phyloP scores from a whole-genome alignment of 352 stramenopile genomes.

The Thraustochytrium sp. region DNA sequence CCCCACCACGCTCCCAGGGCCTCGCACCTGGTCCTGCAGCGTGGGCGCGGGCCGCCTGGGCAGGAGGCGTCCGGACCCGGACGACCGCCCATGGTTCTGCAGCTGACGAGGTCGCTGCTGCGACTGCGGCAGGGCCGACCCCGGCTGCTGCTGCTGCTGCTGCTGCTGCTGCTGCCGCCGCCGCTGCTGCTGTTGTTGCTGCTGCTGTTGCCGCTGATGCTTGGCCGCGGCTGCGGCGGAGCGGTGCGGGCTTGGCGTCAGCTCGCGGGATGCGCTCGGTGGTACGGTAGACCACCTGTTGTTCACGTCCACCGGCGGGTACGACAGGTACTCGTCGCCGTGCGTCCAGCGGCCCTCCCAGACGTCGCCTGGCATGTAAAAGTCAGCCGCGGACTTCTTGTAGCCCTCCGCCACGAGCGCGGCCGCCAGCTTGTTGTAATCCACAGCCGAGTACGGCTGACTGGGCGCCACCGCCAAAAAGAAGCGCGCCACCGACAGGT shows the following conservation, averaged over 20 bases:
- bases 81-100: too few relatives aligned
- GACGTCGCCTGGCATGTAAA: slow-evolving; percentile 18
- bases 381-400: not conserved
- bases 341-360: slow-evolving; percentile 14
- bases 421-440: not conserved
- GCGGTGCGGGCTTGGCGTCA: not conserved
- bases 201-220: not conserved
- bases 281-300: not conserved
- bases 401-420: not conserved
- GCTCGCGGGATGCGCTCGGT: not conserved
- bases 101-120: not conserved
- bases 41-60: too few relatives aligned
- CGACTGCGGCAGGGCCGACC: not conserved
- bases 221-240: not conserved
- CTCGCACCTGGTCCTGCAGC: too few relatives aligned
- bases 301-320: slow-evolving; percentile 30
- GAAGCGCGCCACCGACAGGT: not conserved
- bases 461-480: not conserved
- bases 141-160: not conserved
- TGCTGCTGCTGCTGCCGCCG: not conserved
- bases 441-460: not conserved
- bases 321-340: slow-evolving; percentile 22
- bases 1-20: too few relatives aligned
- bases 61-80: too few relatives aligned
- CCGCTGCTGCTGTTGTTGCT: not conserved